Evolutionary conservation across 331 rosid genomes (phyloP), one percentile per base, ranked within the genome.

Genomic region (Quercus phellos): DNA sequence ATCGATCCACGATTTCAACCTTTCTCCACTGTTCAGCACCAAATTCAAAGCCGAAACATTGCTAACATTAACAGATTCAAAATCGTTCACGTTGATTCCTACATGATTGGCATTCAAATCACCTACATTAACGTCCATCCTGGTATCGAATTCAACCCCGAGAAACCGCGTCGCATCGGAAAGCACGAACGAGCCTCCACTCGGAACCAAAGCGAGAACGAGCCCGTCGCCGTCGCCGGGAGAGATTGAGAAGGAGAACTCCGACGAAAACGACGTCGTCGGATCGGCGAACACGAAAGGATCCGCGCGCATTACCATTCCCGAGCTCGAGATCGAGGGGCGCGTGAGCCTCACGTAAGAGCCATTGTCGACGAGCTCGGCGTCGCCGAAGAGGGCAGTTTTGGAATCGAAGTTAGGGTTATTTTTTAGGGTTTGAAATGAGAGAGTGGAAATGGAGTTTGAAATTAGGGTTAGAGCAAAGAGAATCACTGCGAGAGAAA

Each of bases 1-100:
- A 80, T 87, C 90, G 38, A 87, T 69, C 90, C 90, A 87, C 42
- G 87, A 77, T 53, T 76, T 77, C 68, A 79, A 69, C 61, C 77
- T 84, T 2, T 75, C 87, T 3, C 77, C 88, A 9, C 64, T 56
- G 38, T 34, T 79, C 0, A 76, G 70, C 34, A 55, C 76, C 42
- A 76, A 72, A 46, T 70, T 72, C 68, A 76, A 42, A 3, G 68
- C 32, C 17, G 82, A 58, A 51, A 56, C 79, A 68, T 77, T 27
- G 77, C 53, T 46, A 46, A 46, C 53, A 46, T 17, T 46, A 8
- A 38, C 46, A 46, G 53, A 46, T 46, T 46, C 53, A 13, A 13
- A 46, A 46, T 75, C 76, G 56, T 84, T 84, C 55, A 67, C 69
- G 61, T 80, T 60, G 6, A 79, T 69, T 32, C 76, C 81, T 2